A percentile compares a stretch with the other conserved stretches of the same genome.
Evolutionary conservation across 1,284 basidiomycete genomes (phyloP).

Genomic region (Phlebopus sp.): DNA sequence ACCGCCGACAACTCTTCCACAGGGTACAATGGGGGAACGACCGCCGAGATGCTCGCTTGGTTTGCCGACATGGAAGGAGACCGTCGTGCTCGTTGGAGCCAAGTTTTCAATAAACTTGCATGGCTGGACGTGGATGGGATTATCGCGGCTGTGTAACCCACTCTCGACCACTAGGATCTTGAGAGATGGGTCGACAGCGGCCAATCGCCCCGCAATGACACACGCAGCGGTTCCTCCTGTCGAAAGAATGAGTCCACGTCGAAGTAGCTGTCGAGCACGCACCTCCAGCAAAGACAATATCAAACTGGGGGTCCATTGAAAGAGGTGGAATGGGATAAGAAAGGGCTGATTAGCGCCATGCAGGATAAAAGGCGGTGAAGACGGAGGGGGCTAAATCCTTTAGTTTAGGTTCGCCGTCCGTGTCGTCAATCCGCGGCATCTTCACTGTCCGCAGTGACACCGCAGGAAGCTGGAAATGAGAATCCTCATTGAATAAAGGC

Average conservation of each 20-base stretch:
- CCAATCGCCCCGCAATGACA: conserved; percentile 18
- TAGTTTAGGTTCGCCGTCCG: too few species aligned
- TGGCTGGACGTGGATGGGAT: conserved; percentile 49
- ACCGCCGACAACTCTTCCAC: conserved; percentile 54
- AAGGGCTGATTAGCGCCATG: too few species aligned
- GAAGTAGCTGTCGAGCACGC: conserved; percentile 7
- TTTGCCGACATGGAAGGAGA: conserved; percentile 41
- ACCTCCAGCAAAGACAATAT: conserved; percentile 52
- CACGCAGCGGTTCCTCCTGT: conserved; percentile 22
- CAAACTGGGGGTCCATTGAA: conserved; percentile 28
- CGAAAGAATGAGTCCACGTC: too few species aligned
- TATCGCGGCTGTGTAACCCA: conserved; percentile 43
- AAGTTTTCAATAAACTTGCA: conserved; percentile 45
- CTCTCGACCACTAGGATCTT: conserved; percentile 20
- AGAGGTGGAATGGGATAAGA: too few species aligned
- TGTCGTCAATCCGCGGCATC: too few species aligned
- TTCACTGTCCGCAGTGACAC: too few species aligned
- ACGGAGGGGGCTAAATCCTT: too few species aligned
- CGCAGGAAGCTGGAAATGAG: too few species aligned
- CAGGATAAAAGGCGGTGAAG: too few species aligned
- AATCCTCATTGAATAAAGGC: too few species aligned
- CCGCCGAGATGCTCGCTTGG: conserved; percentile 42
- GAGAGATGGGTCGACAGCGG: conserved; percentile 14
- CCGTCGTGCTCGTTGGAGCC: conserved; percentile 35
- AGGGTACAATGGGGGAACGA: conserved; percentile 40